These are phyloP conservation scores for Haberlea rhodopensis DNA, from an alignment of 257 asterid species.

Conservation along the genomic window DNA sequence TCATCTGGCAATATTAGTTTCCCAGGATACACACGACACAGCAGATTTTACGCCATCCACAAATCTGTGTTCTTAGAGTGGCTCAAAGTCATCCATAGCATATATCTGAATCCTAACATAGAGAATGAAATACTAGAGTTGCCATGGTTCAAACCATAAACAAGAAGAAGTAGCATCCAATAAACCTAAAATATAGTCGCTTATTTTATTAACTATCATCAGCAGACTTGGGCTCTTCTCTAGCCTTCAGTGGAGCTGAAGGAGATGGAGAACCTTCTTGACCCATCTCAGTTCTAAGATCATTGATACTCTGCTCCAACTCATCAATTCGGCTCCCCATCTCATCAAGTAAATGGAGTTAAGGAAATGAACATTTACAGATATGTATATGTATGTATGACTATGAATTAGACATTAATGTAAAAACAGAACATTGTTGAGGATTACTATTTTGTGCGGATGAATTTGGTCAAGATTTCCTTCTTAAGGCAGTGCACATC, in stretches of 20 bases:
- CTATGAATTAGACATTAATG: background rate
- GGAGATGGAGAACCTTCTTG: slow-evolving; percentile 83
- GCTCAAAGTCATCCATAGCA: background rate
- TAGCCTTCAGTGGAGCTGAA: slow-evolving; percentile 47
- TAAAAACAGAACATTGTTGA: background rate
- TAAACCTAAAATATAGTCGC: slow-evolving; percentile 13
- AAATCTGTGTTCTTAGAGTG: background rate
- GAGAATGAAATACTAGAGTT: slow-evolving; percentile 1
- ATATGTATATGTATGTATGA: background rate
- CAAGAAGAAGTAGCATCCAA: slow-evolving; percentile 19
- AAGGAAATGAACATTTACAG: slow-evolving; percentile 38
- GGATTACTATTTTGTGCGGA: background rate
- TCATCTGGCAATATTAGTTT: background rate
- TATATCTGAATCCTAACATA: background rate
- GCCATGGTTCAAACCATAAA: slow-evolving; percentile 16
- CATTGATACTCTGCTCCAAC: slow-evolving; percentile 90
- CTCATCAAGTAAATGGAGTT: slow-evolving; percentile 70
- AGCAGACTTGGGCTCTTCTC: slow-evolving; percentile 51
- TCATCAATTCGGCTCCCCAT: slow-evolving; percentile 91
- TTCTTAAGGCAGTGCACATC: too few species aligned
- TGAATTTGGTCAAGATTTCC: background rate
- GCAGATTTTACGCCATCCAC: background rate
- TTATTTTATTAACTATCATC: slow-evolving; percentile 46
- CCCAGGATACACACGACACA: background rate
- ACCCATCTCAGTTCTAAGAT: slow-evolving; percentile 84